phyloP scores from a whole-genome alignment of 768 basidiomycete species.

The Cystobasidium tubakii region DNA sequence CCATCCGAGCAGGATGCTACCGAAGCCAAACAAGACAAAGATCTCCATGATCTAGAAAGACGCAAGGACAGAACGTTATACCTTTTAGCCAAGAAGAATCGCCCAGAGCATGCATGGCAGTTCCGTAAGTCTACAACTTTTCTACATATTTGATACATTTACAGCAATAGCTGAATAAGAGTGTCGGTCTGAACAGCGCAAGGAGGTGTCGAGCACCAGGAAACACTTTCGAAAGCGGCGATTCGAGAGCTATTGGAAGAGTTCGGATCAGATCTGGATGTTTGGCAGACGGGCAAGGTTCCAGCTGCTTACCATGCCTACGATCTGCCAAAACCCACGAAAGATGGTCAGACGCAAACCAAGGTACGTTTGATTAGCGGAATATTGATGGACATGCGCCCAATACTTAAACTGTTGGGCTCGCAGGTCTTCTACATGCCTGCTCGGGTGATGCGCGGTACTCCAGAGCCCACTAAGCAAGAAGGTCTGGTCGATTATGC shows the following conservation, averaged over 20 bases:
- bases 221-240: slow-evolving; percentile 59
- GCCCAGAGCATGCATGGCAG: slow-evolving; percentile 58
- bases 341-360: slow-evolving; percentile 32
- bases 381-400: no score
- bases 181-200: slow-evolving; percentile 40
- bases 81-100: slow-evolving; percentile 62
- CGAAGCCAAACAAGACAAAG: slow-evolving; percentile 59
- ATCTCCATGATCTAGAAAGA: slow-evolving; percentile 72
- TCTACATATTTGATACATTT: neutral
- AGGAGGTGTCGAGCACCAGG: slow-evolving; percentile 39
- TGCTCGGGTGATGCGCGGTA: slow-evolving; percentile 80
- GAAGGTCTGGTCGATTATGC: slow-evolving; percentile 66
- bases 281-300: slow-evolving; percentile 84
- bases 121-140: slow-evolving; percentile 41
- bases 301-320: slow-evolving; percentile 75
- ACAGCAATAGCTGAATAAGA: neutral
- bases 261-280: slow-evolving; percentile 79
- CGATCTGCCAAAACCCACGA: slow-evolving; percentile 46
- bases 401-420: neutral
- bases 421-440: slow-evolving; percentile 86
- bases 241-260: slow-evolving; percentile 63
- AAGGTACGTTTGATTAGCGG: slow-evolving; percentile 31
- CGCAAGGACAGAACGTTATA: slow-evolving; percentile 80
- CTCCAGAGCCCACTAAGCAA: slow-evolving; percentile 52
- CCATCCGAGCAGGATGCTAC: slow-evolving; percentile 48